These are phyloP conservation scores for Colletotrichum orchidophilum DNA, from an alignment of 2,329 filamentous ascomycete genomes.

Conservation along the genomic window DNA sequence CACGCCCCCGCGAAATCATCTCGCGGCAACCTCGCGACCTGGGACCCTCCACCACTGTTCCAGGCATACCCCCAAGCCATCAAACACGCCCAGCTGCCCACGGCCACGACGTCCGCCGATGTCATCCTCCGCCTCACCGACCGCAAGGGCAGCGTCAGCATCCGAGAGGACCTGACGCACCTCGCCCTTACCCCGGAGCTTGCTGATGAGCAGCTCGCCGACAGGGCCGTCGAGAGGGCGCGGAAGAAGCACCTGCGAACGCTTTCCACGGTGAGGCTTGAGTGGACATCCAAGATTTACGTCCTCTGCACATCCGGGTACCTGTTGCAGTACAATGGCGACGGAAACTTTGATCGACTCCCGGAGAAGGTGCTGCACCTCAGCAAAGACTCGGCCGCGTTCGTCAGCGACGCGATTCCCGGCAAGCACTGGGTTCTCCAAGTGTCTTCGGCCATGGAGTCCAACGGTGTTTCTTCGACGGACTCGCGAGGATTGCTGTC, in stretches of 20 bases:
- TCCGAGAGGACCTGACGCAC: constrained; percentile 45
- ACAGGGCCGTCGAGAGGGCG: constrained; percentile 46
- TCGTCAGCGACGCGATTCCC: constrained; percentile 81
- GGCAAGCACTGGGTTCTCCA: constrained; percentile 84
- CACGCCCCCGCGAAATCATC: constrained; percentile 19
- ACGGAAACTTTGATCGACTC: constrained; percentile 74
- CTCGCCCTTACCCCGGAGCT: constrained; percentile 35
- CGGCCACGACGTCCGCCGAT: constrained; percentile 75
- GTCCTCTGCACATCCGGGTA: constrained; percentile 77
- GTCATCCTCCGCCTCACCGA: constrained; percentile 70
- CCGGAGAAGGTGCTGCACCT: constrained; percentile 80
- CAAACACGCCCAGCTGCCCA: constrained; percentile 76
- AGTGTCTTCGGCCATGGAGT: constrained; percentile 72
- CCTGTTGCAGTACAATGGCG: constrained; percentile 77
- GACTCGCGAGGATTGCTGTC: constrained; percentile 72
- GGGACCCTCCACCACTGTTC: constrained; percentile 81
- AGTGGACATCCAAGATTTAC: constrained; percentile 78
- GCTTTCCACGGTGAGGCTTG: constrained; percentile 56
- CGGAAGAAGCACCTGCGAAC: constrained; percentile 60
- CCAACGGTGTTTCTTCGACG: constrained; percentile 59
- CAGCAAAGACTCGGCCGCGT: constrained; percentile 79
- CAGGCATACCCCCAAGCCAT: constrained; percentile 87
- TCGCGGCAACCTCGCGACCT: constrained; percentile 53
- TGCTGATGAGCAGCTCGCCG: constrained; percentile 40
- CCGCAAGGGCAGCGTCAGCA: constrained; percentile 53